Evolutionary conservation across 768 basidiomycete genomes (phyloP), one percentile per base, ranked within the genome.

Genomic region (Trametes gibbosa): DNA sequence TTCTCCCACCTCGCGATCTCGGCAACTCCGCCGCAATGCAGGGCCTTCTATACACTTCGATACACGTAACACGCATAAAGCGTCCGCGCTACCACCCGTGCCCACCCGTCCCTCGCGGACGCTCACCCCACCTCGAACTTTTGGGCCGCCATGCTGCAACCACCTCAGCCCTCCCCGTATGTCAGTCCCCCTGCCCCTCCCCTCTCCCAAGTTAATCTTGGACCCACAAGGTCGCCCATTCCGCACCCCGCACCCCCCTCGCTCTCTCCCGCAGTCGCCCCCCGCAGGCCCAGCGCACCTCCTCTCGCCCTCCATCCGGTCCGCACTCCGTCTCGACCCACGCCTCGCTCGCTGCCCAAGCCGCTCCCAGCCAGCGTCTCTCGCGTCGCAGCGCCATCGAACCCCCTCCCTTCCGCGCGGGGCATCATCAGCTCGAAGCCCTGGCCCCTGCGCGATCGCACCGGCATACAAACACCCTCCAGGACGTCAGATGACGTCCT

Each of bases 31-130:
- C 53, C 53, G 53, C 32, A 46, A 27, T 27, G 14, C 32, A 42
- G 32, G 51, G 37, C 23, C 43, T 46, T 37, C 53, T 6, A 16
- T 7, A 54, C 37, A 35, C 43, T 46, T 37, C 53, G 12, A 16
- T 7, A 54, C 25, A 54, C 53, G 53, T 54, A 54, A 54, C 53
- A 46, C 32, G 19, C 43, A 21, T 54, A 54, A 34, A 54, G 23
- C 53, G 42, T 54, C 53, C 53, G 53, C 29, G 29, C 29, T 50
- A 34, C 35, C 37, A 50, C 50, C 34, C 34, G 34, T 29, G 46
- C 23, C 27, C 46, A 32, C 29, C 29, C 29, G 29, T 37, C 6
- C 34, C 47, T 27, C 34, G n/a, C 46, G 17, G 46, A 16, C 48
- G n/a, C 32, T 21, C 48, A 10, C 19, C 29, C 29, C 48, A 48